Evolutionary conservation across 108 stramenopile genomes (phyloP), one percentile per base, ranked within the genome.

Genomic region (Cyclotella baltica): DNA sequence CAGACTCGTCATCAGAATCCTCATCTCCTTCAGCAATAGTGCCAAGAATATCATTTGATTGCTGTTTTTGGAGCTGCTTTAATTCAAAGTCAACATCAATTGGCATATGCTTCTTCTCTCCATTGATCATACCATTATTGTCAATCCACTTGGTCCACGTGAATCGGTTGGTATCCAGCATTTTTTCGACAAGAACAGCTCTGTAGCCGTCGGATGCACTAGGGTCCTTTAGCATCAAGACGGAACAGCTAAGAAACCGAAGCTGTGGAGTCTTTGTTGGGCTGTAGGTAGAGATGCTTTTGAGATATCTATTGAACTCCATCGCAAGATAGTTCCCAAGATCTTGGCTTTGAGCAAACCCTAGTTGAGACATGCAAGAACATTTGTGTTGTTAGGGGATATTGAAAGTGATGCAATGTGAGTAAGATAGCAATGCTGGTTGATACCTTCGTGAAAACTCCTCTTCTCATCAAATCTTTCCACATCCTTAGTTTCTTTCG

Each of bases 131-230:
- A 36, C 88, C 88, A 30, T 67, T 69, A 55, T 89, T 89, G 65
- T 86, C 79, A 52, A 86, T 89, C 83, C 84, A 89, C 58, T 89
- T 89, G 3, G 58, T 72, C 88, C 88, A 89, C 19, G 46, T 22
- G 56, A 76, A 86, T 16, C 74, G 62, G 16, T 86, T 79, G 19
- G 75, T 76, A 36, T 86, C 85, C 20, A 88, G 83, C 72, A 74
- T 75, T 66, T 88, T 88, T 50, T 88, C 88, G n/a, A 88, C 85
- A 22, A 88, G 63, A 46, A 88, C 72, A 59, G 82, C 85, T 46
- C 88, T 78, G 23, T 43, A 2, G 13, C 73, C 75, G 16, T 28
- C 58, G 28, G 62, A 72, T 76, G 75, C 83, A 23, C 15, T 29
- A 16, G 83, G 70, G 56, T 88, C 88, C 20, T 76, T 65, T 0